phyloP scores from a whole-genome alignment of 2,329 filamentous ascomycete species.

The Helotiales sp. region DNA sequence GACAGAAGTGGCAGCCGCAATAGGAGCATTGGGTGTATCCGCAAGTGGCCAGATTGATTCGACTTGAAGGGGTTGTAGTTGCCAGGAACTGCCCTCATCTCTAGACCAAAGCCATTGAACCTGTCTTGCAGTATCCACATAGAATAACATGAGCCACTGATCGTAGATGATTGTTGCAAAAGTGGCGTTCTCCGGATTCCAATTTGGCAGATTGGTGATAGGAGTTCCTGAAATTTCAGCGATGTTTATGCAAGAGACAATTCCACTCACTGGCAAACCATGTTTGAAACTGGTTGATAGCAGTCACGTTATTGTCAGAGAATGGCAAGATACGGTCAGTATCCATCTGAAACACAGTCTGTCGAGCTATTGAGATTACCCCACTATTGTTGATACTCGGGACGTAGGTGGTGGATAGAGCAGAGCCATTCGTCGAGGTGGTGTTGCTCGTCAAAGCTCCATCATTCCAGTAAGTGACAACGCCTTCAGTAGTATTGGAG shows the following conservation, averaged over 20 bases:
- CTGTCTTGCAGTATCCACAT: background rate
- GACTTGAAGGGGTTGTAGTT: background rate
- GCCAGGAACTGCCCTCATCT: background rate
- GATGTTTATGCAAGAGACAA: background rate
- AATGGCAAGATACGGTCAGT: background rate
- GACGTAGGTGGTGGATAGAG: background rate
- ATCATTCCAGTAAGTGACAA: conserved; percentile 1
- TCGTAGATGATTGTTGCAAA: background rate
- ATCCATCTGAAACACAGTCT: background rate
- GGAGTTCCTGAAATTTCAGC: background rate
- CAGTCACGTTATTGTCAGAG: background rate
- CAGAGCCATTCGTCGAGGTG: background rate
- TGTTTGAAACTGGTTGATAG: background rate
- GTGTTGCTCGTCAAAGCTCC: background rate
- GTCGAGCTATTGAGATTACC: background rate
- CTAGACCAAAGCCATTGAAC: conserved; percentile 3
- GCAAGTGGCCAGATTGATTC: background rate
- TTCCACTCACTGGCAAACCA: background rate
- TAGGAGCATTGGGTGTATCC: conserved; percentile 2
- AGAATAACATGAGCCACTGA: conserved; percentile 3
- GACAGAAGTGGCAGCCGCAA: background rate
- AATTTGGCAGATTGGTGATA: background rate
- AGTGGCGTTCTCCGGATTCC: background rate
- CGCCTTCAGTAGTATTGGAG: conserved; percentile 1
- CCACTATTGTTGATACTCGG: background rate